phyloP scores from a whole-genome alignment of 1,284 basidiomycete species.

The Anthracocystis walkeri region DNA sequence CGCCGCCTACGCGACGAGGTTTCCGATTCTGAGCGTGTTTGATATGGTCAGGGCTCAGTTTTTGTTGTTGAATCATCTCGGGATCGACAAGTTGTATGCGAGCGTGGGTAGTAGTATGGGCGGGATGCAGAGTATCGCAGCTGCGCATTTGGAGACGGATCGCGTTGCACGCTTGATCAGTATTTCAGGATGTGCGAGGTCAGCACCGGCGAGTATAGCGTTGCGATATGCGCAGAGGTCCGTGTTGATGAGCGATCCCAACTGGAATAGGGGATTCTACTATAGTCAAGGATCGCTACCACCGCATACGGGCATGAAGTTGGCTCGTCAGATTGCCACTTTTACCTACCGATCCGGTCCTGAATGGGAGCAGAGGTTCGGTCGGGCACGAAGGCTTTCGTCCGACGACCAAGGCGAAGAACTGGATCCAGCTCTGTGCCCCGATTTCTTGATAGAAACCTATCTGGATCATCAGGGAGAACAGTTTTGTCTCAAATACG shows the following conservation, averaged over 20 bases:
- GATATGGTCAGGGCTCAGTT: constrained; percentile 97
- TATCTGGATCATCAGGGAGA: constrained; percentile 90
- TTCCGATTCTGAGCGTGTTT: constrained; percentile 91
- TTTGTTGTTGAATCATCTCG: constrained; percentile 83
- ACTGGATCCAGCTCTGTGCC: constrained; percentile 77
- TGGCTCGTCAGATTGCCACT: constrained; percentile 97
- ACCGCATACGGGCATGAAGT: constrained; percentile 97
- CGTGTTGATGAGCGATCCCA: constrained; percentile 98
- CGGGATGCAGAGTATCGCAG: constrained; percentile 96
- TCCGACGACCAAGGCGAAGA: constrained; percentile 23
- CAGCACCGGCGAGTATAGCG: constrained; percentile 89
- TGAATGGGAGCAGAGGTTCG: constrained; percentile 98
- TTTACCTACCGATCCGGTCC: constrained; percentile 99
- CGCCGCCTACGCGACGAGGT: constrained; percentile 81
- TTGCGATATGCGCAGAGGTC: constrained; percentile 94
- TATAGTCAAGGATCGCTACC: constrained; percentile 83
- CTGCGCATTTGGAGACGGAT: constrained; percentile 90
- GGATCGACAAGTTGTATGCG: constrained; percentile 87
- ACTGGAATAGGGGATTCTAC: constrained; percentile 99
- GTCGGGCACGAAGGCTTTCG: constrained; percentile 76
- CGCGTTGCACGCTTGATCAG: constrained; percentile 89
- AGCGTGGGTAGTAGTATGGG: constrained; percentile 96
- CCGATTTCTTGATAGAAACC: constrained; percentile 98
- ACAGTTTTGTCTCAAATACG: constrained; percentile 97
- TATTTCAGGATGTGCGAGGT: constrained; percentile 92